Conservation (phyloP, 441 rosid genomes). For the Eruca vesicaria region DNA sequence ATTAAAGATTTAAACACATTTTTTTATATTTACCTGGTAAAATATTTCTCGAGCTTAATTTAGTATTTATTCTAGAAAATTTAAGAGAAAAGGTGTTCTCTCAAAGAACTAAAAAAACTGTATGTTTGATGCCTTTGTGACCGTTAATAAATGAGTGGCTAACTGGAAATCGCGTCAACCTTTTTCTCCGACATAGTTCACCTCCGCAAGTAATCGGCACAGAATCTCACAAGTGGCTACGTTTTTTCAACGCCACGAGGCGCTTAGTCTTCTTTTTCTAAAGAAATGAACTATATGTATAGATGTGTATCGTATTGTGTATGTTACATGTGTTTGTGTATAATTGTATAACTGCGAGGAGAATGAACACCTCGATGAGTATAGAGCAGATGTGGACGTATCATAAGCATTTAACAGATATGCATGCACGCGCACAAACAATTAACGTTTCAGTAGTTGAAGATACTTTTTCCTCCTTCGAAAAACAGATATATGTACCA, state of each 20-base stretch:
- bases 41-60: neutral
- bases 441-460: neutral
- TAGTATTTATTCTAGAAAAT: neutral
- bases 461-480: neutral
- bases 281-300: neutral
- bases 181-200: slow-evolving; percentile 30
- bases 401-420: slow-evolving; percentile 9
- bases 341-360: neutral
- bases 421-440: slow-evolving; percentile 13
- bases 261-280: neutral
- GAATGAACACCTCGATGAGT: slow-evolving; percentile 20
- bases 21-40: too few relatives aligned
- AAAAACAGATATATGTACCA: neutral
- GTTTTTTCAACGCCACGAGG: neutral
- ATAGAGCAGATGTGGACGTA: slow-evolving; percentile 24
- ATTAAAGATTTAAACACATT: neutral
- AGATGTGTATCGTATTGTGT: neutral
- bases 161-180: slow-evolving; percentile 26
- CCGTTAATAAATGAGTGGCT: slow-evolving; percentile 30
- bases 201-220: slow-evolving; percentile 34
- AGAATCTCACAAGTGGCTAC: slow-evolving; percentile 32
- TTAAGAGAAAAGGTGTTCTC: neutral
- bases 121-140: slow-evolving; percentile 18
- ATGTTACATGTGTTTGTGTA: neutral
- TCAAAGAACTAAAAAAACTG: slow-evolving; percentile 24